Base-by-base conservation (phyloP, 1,284 basidiomycete species). In the Xerocomus minutiporus region DNA sequence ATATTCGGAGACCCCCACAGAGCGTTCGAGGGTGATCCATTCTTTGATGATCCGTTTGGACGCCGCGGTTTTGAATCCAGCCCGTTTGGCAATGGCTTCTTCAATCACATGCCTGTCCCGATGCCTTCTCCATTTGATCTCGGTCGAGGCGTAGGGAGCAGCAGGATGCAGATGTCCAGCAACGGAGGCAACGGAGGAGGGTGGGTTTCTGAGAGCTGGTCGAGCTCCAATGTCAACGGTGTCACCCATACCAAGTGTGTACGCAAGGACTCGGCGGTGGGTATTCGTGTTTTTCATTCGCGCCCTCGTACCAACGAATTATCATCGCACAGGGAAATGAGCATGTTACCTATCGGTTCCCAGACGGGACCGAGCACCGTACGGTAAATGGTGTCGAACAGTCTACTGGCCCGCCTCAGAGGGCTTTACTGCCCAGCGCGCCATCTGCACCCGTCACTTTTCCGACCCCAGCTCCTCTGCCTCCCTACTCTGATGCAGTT, bases 321-420 rank as follows among this genome's bases (percentile, higher is more conserved):
- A 20, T 20, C 48, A 12, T 53, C 40, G 52, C 52, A 8, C 53
- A 90, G 86, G 87, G 88, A 4, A 88, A 86, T 57, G 83, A 86
- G 59, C 84, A 88, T 63, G 71, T 85, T 40, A 82, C 77, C 3
- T 79, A 80, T 47, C 81, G 75, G 5, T 80, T 77, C 54, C 79
- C 82, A 6, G 84, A 88, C 54, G 86, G 87, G 6, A 76, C 78
- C 29, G 76, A 85, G 62, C 71, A 80, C 2, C 75, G 78, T 59
- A 83, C 79, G 5, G 73, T 90, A 57, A 89, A 90, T 54, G 88
- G 87, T 6, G 66, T 86, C 17, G 83, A 88, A 48, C 86, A 87
- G 61, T 61, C 72, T 7, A 11, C 53, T 3, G 23, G 57, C 5
- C 52, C 49, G 28, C 42, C 56, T 46, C 38, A 0, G 20, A 59